Percentiles rank a stretch among this genome's conserved stretches.
Evolutionary conservation across 2,329 filamentous ascomycete genomes (phyloP).

Genomic region (Penicillium sp.): DNA sequence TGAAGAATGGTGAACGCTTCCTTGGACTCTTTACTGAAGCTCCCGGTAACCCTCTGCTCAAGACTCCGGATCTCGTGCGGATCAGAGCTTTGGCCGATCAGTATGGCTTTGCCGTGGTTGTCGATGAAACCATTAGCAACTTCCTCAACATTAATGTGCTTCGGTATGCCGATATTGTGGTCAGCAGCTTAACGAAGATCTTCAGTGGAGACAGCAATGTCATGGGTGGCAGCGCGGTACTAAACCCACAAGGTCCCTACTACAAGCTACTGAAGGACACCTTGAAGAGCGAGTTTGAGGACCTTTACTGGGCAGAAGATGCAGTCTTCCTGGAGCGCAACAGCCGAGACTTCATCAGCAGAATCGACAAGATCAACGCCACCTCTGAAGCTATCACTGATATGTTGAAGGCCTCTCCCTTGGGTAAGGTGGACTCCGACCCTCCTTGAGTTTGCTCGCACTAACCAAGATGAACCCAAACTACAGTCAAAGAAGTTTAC

Average conservation of each 20-base stretch:
- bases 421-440: slow-evolving; percentile 43
- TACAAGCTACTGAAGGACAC: slow-evolving; percentile 69
- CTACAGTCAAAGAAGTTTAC: slow-evolving; percentile 72
- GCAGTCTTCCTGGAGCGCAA: slow-evolving; percentile 94
- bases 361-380: slow-evolving; percentile 80
- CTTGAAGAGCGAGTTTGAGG: slow-evolving; percentile 71
- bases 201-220: slow-evolving; percentile 98
- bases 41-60: slow-evolving; percentile 85
- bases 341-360: slow-evolving; percentile 82
- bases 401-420: slow-evolving; percentile 62
- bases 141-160: slow-evolving; percentile 95
- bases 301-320: slow-evolving; percentile 94
- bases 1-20: slow-evolving; percentile 73
- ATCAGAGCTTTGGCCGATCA: slow-evolving; percentile 77
- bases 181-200: slow-evolving; percentile 93
- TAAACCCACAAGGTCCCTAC: slow-evolving; percentile 68
- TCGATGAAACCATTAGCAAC: slow-evolving; percentile 96
- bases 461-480: not conserved
- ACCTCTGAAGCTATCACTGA: slow-evolving; percentile 84
- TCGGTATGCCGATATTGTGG: slow-evolving; percentile 84
- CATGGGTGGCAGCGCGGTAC: slow-evolving; percentile 79
- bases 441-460: not conserved
- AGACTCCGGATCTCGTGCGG: slow-evolving; percentile 79
- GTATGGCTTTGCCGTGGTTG: slow-evolving; percentile 85
- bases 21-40: slow-evolving; percentile 92